Conservation (phyloP, 306 rosid species). For the Hylodesmum podocarpum region DNA sequence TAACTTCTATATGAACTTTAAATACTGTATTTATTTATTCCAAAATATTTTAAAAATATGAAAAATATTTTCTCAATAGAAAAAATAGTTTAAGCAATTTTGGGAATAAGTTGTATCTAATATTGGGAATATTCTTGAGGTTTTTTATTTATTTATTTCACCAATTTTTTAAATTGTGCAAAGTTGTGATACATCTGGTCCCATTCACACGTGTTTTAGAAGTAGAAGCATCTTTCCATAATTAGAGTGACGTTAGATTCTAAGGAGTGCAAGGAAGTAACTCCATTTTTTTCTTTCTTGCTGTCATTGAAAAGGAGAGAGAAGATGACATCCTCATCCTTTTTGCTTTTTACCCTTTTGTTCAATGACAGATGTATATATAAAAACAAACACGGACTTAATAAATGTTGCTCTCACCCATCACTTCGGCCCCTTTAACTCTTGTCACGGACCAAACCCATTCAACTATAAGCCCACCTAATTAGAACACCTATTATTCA, state of each 20-base stretch:
- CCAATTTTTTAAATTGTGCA: background rate
- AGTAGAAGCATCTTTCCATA: background rate
- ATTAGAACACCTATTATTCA: background rate
- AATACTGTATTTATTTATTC: too few species aligned
- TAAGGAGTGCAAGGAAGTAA: background rate
- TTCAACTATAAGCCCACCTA: constrained; percentile 24
- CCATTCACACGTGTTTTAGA: too few species aligned
- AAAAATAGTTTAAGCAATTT: background rate
- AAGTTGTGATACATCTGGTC: too few species aligned
- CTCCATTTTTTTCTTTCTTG: constrained; percentile 11
- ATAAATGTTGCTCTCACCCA: constrained; percentile 9
- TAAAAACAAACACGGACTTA: constrained; percentile 14
- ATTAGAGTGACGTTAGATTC: background rate
- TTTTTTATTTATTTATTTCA: background rate
- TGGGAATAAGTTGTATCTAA: too few species aligned
- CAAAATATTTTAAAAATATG: too few species aligned
- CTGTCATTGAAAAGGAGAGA: background rate
- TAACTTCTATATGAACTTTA: too few species aligned
- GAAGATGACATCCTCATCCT: background rate
- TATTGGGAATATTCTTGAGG: background rate
- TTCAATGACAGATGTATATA: background rate
- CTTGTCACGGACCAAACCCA: constrained; percentile 30
- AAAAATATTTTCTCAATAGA: too few species aligned
- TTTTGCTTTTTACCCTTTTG: too few species aligned
- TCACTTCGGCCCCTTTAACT: constrained; percentile 18